Base-by-base conservation (phyloP, 1,284 basidiomycete genomes). In the Amylostereum areolatum region DNA sequence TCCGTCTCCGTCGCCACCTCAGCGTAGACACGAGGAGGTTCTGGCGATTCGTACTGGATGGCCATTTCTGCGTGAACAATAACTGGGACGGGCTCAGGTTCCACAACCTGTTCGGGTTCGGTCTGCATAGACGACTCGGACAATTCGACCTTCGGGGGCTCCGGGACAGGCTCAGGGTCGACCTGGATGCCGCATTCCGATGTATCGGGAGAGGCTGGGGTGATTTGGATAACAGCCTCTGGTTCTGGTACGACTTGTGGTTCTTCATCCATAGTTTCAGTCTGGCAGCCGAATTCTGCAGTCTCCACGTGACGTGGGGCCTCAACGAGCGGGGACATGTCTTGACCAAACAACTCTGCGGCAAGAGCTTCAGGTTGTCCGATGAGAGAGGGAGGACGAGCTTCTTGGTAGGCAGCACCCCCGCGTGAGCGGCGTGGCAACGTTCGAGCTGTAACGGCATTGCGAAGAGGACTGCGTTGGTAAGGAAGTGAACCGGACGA, bases 321-420 rank as follows among this genome's bases (percentile, higher is more conserved):
- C 57, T 67, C 54, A 37, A 58, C 55, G 51, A 70, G 58, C 63
- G 71, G 54, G 61, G 71, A 55, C 67, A 71, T 74, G 54, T 78
- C 80, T 48, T 79, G 71, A 33, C 77, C 78, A 45, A 55, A 55
- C 18, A 87, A 70, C 60, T 86, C 85, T 31, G 77, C 73, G 27
- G 83, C 80, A 29, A 89, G 69, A 9, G 82, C 77, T 57, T 85
- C 85, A 0, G 85, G 84, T 10, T 78, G 75, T 32, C 79, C 82
- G 8, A 88, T 75, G 33, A 89, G 66, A 0, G 83, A 87, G 32
- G 79, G 71, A 2, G 86, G 86, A 5, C 85, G 74, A 10, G 77
- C 74, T 54, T 81, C 77, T 55, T 81, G 79, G 66, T 75, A 85
- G 9, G 84, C 75, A 46, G 77, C 73, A 47, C 83, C 83, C 45